phyloP scores from a whole-genome alignment of 768 basidiomycete genomes.

The Trametes sanguinea region DNA sequence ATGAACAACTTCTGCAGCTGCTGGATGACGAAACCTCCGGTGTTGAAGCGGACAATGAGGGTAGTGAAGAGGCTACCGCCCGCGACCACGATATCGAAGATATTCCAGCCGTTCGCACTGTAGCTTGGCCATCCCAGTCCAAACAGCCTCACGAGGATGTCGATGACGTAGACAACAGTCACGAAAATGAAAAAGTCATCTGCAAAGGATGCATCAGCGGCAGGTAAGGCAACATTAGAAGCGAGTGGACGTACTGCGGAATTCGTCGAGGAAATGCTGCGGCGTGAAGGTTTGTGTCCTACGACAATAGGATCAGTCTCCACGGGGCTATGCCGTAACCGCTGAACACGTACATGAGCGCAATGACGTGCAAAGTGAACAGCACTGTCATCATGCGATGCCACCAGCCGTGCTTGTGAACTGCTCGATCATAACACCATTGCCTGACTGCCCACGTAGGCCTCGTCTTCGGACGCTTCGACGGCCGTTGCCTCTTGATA shows the following conservation, averaged over 20 bases:
- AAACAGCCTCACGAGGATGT: conserved; percentile 74
- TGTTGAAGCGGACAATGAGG: conserved; percentile 61
- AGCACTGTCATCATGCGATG: conserved; percentile 73
- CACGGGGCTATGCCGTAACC: not conserved
- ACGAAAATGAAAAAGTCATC: conserved; percentile 78
- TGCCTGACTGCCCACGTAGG: conserved; percentile 58
- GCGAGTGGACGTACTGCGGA: conserved; percentile 54
- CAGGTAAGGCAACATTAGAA: not conserved
- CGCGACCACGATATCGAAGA: conserved; percentile 84
- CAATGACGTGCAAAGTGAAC: conserved; percentile 79
- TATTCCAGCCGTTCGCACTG: conserved; percentile 90
- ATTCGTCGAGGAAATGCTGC: conserved; percentile 46
- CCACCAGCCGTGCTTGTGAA: conserved; percentile 95
- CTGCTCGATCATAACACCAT: conserved; percentile 93
- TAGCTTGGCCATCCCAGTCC: conserved; percentile 87
- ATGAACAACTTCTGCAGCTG: conserved; percentile 90
- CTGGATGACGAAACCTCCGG: conserved; percentile 51
- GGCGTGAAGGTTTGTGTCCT: conserved; percentile 82
- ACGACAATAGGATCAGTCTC: not conserved
- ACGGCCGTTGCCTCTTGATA: conserved; percentile 83
- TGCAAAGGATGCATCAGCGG: conserved; percentile 31
- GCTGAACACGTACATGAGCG: conserved; percentile 64
- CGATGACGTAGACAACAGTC: conserved; percentile 71
- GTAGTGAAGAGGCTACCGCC: conserved; percentile 84
- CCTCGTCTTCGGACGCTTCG: conserved; percentile 69